Conservation (phyloP, 1,284 basidiomycete genomes). For the Microbotryomycetes sp. region DNA sequence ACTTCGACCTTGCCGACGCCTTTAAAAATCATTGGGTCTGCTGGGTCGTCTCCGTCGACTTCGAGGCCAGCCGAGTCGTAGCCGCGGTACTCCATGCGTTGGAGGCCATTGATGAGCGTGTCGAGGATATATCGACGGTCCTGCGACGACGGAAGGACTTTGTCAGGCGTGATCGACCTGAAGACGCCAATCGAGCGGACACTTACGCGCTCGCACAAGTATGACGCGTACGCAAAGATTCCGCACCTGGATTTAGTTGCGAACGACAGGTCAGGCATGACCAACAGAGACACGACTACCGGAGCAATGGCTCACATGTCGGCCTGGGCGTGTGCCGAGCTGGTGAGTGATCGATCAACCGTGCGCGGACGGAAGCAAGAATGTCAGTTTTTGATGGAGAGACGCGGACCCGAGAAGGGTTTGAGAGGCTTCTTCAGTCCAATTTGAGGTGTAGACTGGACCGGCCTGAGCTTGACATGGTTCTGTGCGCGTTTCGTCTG, state of each 20-base stretch:
- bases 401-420: neutral
- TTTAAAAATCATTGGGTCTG: conserved; percentile 78
- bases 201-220: conserved; percentile 45
- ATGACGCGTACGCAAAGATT: conserved; percentile 93
- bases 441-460: no score
- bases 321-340: no score
- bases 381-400: neutral
- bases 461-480: no score
- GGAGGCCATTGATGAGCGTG: conserved; percentile 82
- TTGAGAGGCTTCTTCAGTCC: no score
- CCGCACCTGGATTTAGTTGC: no score
- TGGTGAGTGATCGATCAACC: neutral
- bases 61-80: conserved; percentile 96
- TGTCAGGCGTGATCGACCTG: neutral
- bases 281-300: no score
- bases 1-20: conserved; percentile 97
- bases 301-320: no score
- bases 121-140: conserved; percentile 89
- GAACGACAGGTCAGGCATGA: neutral
- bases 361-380: neutral
- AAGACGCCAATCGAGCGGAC: conserved; percentile 16
- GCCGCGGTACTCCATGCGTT: conserved; percentile 90
- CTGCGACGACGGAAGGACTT: conserved; percentile 45
- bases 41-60: conserved; percentile 83
- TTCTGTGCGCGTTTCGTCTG: no score